Percentiles rank a stretch among this genome's conserved stretches.
phyloP scores from a whole-genome alignment of 352 stramenopile species.

The Thalassiosira hispida region DNA sequence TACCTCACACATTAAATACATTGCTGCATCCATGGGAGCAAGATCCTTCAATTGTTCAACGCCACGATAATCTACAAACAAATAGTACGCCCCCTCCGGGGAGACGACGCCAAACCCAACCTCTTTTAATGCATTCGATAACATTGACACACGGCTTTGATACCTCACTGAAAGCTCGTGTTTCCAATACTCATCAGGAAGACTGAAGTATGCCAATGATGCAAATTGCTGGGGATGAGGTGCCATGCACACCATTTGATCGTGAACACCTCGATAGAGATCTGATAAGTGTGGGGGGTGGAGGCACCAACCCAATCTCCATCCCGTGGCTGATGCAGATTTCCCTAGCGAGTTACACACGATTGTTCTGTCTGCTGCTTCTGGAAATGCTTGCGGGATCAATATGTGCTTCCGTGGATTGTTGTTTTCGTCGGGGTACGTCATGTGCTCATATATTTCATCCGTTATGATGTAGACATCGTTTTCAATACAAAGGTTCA shows the following conservation, averaged over 20 bases:
- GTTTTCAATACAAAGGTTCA: conserved; percentile 66
- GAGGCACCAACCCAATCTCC: conserved; percentile 92
- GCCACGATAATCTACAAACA: conserved; percentile 67
- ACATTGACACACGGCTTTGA: conserved; percentile 44
- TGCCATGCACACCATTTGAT: conserved; percentile 71
- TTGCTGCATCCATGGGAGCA: conserved; percentile 60
- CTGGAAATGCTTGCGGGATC: conserved; percentile 74
- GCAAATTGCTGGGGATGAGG: conserved; percentile 73
- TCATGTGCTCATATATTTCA: conserved; percentile 84
- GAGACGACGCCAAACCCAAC: conserved; percentile 53
- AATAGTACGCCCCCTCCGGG: conserved; percentile 78
- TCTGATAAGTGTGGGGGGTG: conserved; percentile 80
- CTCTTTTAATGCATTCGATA: conserved; percentile 49
- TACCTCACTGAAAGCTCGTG: conserved; percentile 51
- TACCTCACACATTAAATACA: conserved; percentile 66
- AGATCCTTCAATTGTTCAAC: conserved; percentile 38
- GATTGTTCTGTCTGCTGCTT: conserved; percentile 89
- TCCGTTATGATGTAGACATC: conserved; percentile 79
- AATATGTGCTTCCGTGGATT: conserved; percentile 43
- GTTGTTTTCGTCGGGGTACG: conserved; percentile 48
- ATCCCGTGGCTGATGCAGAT: conserved; percentile 92
- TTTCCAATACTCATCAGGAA: conserved; percentile 67
- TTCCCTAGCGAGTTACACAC: conserved; percentile 92
- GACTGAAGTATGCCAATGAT: conserved; percentile 57
- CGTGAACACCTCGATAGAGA: conserved; percentile 67